Conservation (phyloP, 805 yeast genomes). For the Candida bentonensis region DNA sequence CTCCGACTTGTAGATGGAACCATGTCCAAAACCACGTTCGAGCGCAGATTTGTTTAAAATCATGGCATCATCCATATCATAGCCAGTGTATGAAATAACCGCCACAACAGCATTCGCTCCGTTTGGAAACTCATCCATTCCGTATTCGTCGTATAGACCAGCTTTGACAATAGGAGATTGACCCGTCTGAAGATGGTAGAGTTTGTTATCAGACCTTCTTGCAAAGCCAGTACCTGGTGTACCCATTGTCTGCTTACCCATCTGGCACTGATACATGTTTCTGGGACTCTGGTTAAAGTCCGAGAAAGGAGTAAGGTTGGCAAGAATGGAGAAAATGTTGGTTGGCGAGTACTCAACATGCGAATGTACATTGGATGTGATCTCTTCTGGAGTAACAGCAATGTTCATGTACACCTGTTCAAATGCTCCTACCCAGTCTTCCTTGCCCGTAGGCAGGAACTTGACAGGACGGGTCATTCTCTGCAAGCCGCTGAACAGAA, state of each 20-base stretch:
- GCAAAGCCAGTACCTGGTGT: slow-evolving; percentile 94
- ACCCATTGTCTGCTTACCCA: slow-evolving; percentile 99
- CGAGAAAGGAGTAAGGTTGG: slow-evolving; percentile 94
- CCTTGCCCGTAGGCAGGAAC: slow-evolving; percentile 70
- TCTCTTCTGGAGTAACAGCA: slow-evolving; percentile 90
- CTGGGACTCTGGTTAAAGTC: slow-evolving; percentile 98
- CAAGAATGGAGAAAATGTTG: slow-evolving; percentile 83
- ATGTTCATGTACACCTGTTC: slow-evolving; percentile 95
- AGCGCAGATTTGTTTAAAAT: slow-evolving; percentile 93
- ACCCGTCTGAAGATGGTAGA: slow-evolving; percentile 85
- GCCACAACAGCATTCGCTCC: slow-evolving; percentile 98
- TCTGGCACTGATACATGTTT: slow-evolving; percentile 99
- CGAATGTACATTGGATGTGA: slow-evolving; percentile 62
- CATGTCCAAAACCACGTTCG: slow-evolving; percentile 96
- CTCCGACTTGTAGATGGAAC: slow-evolving; percentile 91
- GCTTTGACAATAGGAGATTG: slow-evolving; percentile 97
- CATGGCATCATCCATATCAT: slow-evolving; percentile 99
- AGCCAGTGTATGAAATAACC: slow-evolving; percentile 95
- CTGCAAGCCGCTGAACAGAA: slow-evolving; percentile 78
- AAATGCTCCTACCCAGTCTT: slow-evolving; percentile 89
- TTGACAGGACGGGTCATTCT: slow-evolving; percentile 94
- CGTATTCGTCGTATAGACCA: slow-evolving; percentile 83
- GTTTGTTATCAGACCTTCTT: slow-evolving; percentile 88
- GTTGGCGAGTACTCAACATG: slow-evolving; percentile 96
- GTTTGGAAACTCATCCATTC: slow-evolving; percentile 96